These are phyloP conservation scores for Coemansia sp. DNA, from an alignment of 192 early-diverging fungal genomes.

Conservation along the genomic window DNA sequence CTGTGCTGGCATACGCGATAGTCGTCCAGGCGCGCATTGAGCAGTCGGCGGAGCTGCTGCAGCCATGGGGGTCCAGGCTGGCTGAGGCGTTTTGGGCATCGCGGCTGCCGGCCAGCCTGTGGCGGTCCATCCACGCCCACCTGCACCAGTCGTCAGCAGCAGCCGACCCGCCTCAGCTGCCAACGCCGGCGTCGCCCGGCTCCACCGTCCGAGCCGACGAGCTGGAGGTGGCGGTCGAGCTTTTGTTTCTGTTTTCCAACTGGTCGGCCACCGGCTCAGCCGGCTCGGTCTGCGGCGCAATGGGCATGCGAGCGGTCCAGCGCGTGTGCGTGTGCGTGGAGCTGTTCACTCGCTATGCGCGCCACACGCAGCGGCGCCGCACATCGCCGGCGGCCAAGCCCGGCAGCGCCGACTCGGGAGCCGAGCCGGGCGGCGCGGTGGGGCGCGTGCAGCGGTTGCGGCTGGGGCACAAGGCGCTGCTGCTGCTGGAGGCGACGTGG, in stretches of 20 bases:
- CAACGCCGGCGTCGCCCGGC: not conserved
- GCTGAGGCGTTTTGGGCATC: conserved; percentile 30
- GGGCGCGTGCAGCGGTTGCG: conserved; percentile 41
- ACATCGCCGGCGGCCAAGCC: not conserved
- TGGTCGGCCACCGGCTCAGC: conserved; percentile 11
- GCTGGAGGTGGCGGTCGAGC: conserved; percentile 44
- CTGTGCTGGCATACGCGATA: conserved; percentile 35
- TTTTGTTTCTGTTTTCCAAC: conserved; percentile 35
- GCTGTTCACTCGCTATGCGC: conserved; percentile 34
- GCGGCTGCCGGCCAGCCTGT: conserved; percentile 21
- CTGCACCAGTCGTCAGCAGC: not conserved
- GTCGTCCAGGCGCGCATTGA: conserved; percentile 35
- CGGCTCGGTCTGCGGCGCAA: not conserved
- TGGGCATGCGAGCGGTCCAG: conserved; percentile 20
- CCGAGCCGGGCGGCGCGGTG: conserved; percentile 7
- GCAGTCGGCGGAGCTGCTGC: not conserved
- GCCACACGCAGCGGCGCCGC: conserved; percentile 9
- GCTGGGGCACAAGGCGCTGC: conserved; percentile 49
- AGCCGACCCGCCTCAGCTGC: not conserved
- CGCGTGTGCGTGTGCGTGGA: conserved; percentile 33
- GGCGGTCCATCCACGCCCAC: conserved; percentile 20
- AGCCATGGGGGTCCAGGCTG: conserved; percentile 11
- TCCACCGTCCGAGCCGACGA: conserved; percentile 20
- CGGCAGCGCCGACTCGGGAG: not conserved
- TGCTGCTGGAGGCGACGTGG: conserved; percentile 45